Evolutionary conservation across 2,329 filamentous ascomycete species (phyloP), one percentile per base, ranked within the genome.

Genomic region (Cordyceps javanica): DNA sequence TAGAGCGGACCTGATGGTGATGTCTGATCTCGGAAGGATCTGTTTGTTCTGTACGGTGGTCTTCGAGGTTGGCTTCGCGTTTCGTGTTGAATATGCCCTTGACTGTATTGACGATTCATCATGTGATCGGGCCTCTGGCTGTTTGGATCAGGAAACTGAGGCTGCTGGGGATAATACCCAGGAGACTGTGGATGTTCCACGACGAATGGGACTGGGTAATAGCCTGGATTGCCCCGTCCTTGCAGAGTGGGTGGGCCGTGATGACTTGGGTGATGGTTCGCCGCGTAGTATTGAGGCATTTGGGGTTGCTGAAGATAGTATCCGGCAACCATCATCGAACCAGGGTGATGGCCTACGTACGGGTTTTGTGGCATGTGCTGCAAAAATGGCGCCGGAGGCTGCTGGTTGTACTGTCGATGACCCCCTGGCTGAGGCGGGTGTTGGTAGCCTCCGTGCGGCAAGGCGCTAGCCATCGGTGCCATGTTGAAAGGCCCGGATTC

Each of bases 291-390:
- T 23, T 67, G 70, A 28, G 67, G 64, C 59, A 73, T 69, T 32
- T 70, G 70, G 46, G 74, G 72, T 56, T 74, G 74, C 16, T 71
- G 66, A 59, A 74, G 60, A 60, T 77, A 78, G 60, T 75, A 78
- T 26, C 70, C 70, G 46, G 72, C 74, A 11, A 62, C 66, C 23
- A 68, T 62, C 44, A 72, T 62, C 19, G 54, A 21, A 4, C 75
- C 69, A 13, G 62, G 60, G 10, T 63, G 60, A 53, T 73, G 72
- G 8, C 65, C 63, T 14, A 66, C 64, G 50, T 68, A 77, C 45
- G 66, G 55, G 59, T 72, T 67, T 50, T 69, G 70, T 28, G 67
- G 61, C 56, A 69, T 65, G 34, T 67, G 64, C 6, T 62, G 65
- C 51, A 72, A 66, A 58, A 70, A 63, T 34, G 63, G 62, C 28